These are phyloP conservation scores for Scheffersomyces cryptocercus DNA, from an alignment of 1,139 yeast genomes.

Conservation along the genomic window DNA sequence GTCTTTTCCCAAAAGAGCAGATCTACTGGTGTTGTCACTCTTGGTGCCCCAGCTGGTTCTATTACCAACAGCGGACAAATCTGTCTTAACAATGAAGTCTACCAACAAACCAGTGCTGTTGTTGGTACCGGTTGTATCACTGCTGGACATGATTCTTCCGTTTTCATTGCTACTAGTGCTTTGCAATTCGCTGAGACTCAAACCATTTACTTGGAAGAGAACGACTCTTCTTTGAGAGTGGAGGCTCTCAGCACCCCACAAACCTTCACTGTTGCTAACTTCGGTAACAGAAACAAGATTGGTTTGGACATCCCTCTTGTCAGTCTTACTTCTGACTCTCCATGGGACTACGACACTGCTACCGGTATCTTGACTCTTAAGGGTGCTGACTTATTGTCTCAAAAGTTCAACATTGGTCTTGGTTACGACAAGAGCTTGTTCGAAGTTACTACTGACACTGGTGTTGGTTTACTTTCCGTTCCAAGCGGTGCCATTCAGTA, in stretches of 20 bases:
- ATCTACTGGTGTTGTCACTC: constrained; percentile 16
- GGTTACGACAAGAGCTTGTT: constrained; percentile 19
- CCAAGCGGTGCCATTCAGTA: constrained; percentile 16
- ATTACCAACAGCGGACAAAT: constrained; percentile 32
- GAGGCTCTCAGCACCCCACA: constrained; percentile 17
- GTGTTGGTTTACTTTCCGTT: constrained; percentile 6
- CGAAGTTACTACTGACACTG: constrained; percentile 13
- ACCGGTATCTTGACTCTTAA: constrained; percentile 18
- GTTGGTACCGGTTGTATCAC: constrained; percentile 31
- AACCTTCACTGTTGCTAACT: constrained; percentile 31
- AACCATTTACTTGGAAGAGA: constrained; percentile 21
- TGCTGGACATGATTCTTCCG: constrained; percentile 21
- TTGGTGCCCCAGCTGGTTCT: constrained; percentile 19
- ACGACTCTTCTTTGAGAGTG: constrained; percentile 20
- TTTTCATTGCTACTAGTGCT: constrained; percentile 18
- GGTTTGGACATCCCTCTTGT: constrained; percentile 21
- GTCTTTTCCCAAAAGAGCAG: constrained; percentile 23
- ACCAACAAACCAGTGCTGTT: constrained; percentile 25
- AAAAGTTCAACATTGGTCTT: constrained; percentile 19
- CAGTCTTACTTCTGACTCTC: not conserved
- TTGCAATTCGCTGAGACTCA: constrained; percentile 19
- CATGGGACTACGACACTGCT: constrained; percentile 8
- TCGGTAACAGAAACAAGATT: constrained; percentile 31
- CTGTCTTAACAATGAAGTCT: constrained; percentile 26
- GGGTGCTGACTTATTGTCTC: constrained; percentile 3